These are phyloP conservation scores for Aspergillus hancockii DNA, from an alignment of 495 filamentous ascomycete species.

Conservation along the genomic window DNA sequence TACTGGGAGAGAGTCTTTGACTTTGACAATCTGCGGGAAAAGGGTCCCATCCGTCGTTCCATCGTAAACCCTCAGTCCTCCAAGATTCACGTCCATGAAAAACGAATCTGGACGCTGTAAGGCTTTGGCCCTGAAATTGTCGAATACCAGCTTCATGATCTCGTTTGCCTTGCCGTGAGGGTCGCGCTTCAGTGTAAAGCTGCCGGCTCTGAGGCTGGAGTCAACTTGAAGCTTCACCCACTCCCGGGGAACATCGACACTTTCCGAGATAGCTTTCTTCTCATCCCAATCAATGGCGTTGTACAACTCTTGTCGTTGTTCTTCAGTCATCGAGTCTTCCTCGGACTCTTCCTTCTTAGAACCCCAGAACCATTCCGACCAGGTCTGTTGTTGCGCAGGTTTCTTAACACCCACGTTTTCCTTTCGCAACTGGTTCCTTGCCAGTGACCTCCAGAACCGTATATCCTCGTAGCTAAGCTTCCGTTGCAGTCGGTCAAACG, in stretches of 20 bases:
- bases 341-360: conserved; percentile 70
- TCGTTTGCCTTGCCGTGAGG: conserved; percentile 79
- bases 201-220: conserved; percentile 84
- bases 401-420: conserved; percentile 86
- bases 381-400: conserved; percentile 65
- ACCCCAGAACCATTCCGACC: conserved; percentile 88
- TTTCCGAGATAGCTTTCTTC: conserved; percentile 83
- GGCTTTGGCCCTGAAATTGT: conserved; percentile 85
- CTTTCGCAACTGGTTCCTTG: conserved; percentile 90
- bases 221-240: conserved; percentile 90
- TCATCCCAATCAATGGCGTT: conserved; percentile 98
- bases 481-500: conserved; percentile 74
- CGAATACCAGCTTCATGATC: conserved; percentile 87
- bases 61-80: conserved; percentile 90
- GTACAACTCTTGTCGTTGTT: conserved; percentile 95
- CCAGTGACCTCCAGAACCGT: conserved; percentile 93
- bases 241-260: conserved; percentile 85
- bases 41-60: conserved; percentile 88
- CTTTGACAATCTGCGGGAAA: conserved; percentile 89
- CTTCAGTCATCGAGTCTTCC: conserved; percentile 82
- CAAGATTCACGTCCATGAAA: conserved; percentile 82
- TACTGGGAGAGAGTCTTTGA: conserved; percentile 77
- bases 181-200: conserved; percentile 87
- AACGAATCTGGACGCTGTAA: conserved; percentile 88
- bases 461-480: conserved; percentile 95